Conservation (phyloP, 2,329 filamentous ascomycete genomes). For the Arthrobotrys megalospora region DNA sequence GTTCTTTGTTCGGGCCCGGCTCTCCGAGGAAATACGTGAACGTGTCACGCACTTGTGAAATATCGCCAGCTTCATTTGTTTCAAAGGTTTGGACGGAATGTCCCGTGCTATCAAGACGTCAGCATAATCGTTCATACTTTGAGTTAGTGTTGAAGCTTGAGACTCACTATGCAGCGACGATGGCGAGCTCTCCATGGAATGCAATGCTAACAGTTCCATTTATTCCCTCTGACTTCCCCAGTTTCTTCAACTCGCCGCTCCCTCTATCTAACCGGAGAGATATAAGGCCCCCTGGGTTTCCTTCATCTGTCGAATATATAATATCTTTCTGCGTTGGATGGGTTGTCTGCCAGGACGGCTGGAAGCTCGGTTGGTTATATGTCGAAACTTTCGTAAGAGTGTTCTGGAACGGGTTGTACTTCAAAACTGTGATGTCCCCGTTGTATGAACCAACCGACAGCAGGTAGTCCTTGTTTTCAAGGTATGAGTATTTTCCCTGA, state of each 20-base stretch:
- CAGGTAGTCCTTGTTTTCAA: slow-evolving; percentile 15
- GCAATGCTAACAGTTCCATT: slow-evolving; percentile 58
- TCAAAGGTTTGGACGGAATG: slow-evolving; percentile 49
- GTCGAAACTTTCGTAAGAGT: slow-evolving; percentile 27
- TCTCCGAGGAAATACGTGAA: slow-evolving; percentile 57
- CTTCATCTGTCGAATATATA: slow-evolving; percentile 51
- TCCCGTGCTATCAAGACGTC: slow-evolving; percentile 15
- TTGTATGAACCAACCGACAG: slow-evolving; percentile 48
- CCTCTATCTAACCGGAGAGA: slow-evolving; percentile 36
- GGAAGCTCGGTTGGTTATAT: slow-evolving; percentile 33
- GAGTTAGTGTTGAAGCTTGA: neutral
- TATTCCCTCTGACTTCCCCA: slow-evolving; percentile 42
- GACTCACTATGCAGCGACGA: slow-evolving; percentile 52
- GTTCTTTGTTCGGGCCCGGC: slow-evolving; percentile 63
- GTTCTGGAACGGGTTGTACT: slow-evolving; percentile 39
- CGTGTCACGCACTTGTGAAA: slow-evolving; percentile 43
- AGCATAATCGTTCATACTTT: neutral
- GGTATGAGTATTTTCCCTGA: neutral
- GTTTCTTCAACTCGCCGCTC: slow-evolving; percentile 29
- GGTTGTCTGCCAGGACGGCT: slow-evolving; percentile 52
- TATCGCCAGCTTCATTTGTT: slow-evolving; percentile 31
- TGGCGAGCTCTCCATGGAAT: slow-evolving; percentile 26
- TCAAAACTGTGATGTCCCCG: slow-evolving; percentile 52
- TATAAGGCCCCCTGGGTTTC: slow-evolving; percentile 44
- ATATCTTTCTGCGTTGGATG: slow-evolving; percentile 35